These are phyloP conservation scores for Rhizophora apiculata DNA, from an alignment of 345 rosid species.

Conservation along the genomic window DNA sequence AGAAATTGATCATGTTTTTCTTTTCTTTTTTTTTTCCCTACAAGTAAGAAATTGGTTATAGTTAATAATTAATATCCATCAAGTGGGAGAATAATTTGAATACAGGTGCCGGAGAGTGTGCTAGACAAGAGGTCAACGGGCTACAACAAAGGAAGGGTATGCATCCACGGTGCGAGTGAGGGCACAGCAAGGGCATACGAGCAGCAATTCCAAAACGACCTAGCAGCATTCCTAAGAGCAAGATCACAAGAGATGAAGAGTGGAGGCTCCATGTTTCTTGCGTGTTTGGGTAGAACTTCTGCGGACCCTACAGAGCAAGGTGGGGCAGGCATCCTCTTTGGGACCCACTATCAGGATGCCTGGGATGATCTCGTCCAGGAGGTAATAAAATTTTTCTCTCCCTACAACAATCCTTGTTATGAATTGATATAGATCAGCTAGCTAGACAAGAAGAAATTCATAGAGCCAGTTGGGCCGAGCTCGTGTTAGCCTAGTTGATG, in stretches of 20 bases:
- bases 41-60: too few relatives aligned
- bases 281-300: slow-evolving; percentile 85
- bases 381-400: slow-evolving; percentile 39
- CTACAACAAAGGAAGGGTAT: slow-evolving; percentile 75
- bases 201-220: slow-evolving; percentile 70
- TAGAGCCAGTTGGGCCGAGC: too few relatives aligned
- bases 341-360: slow-evolving; percentile 98
- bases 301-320: slow-evolving; percentile 87
- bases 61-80: too few relatives aligned
- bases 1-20: too few relatives aligned
- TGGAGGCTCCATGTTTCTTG: slow-evolving; percentile 93
- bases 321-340: slow-evolving; percentile 91
- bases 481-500: too few relatives aligned
- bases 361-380: slow-evolving; percentile 97
- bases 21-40: too few relatives aligned
- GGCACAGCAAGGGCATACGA: slow-evolving; percentile 59
- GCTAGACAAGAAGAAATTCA: too few relatives aligned
- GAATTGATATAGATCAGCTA: too few relatives aligned
- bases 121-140: slow-evolving; percentile 63
- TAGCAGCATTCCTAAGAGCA: slow-evolving; percentile 60
- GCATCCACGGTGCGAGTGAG: slow-evolving; percentile 74
- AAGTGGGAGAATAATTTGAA: too few relatives aligned
- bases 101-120: slow-evolving; percentile 74
- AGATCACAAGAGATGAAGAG: slow-evolving; percentile 75
- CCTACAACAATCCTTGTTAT: background rate